Percentiles rank a stretch among this genome's conserved stretches.
phyloP scores from a whole-genome alignment of 1,139 yeast species.

The Casaregolazyma suthepensis region DNA sequence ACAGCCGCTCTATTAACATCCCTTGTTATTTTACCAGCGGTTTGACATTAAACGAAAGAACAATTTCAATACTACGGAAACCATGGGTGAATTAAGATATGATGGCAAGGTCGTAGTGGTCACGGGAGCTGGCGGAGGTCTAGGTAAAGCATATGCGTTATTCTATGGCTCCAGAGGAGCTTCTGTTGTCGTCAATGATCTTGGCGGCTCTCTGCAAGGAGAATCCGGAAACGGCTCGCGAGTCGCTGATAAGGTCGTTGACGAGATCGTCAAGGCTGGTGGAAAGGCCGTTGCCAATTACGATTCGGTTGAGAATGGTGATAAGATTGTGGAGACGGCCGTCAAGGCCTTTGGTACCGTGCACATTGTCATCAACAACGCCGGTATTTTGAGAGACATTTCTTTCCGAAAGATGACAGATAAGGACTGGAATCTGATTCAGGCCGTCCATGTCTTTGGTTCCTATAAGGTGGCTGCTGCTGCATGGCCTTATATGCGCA shows the following conservation, averaged over 20 bases:
- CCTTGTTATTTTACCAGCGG: not conserved
- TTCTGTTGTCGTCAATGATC: constrained; percentile 83
- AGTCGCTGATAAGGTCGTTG: constrained; percentile 87
- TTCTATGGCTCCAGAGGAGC: constrained; percentile 91
- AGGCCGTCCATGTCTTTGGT: constrained; percentile 86
- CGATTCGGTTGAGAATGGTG: constrained; percentile 86
- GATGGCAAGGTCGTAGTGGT: constrained; percentile 83
- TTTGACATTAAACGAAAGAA: not conserved
- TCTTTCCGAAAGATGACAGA: constrained; percentile 74
- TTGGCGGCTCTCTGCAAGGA: constrained; percentile 80
- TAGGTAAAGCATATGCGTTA: constrained; percentile 82
- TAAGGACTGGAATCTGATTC: constrained; percentile 69
- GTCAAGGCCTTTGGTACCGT: constrained; percentile 82
- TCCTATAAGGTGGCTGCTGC: constrained; percentile 81
- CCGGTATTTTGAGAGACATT: constrained; percentile 76
- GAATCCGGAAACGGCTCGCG: constrained; percentile 27
- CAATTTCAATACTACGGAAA: not conserved
- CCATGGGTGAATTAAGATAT: constrained; percentile 38
- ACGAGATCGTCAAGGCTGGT: constrained; percentile 69
- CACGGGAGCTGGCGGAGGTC: constrained; percentile 98
- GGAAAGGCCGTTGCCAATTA: constrained; percentile 92
- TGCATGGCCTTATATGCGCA: constrained; percentile 86
- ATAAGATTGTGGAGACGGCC: constrained; percentile 79
- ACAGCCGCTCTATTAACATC: constrained; percentile 1
- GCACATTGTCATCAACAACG: constrained; percentile 86